Conservation (phyloP, 768 basidiomycete genomes). For the Butyriboletus loyo region DNA sequence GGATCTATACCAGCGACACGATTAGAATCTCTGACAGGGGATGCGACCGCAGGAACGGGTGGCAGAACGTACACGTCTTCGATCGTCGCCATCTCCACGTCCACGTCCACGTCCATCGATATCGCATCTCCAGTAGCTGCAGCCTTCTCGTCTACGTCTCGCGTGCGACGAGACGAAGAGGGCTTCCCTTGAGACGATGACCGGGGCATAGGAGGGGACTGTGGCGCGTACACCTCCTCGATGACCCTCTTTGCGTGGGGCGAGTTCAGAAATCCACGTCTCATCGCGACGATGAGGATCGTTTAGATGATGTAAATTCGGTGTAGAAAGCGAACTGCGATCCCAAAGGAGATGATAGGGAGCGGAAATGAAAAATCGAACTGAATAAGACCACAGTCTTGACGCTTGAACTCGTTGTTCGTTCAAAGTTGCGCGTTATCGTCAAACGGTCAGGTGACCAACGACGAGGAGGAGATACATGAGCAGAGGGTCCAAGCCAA, state of each 20-base stretch:
- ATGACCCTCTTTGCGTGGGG: constrained; percentile 7
- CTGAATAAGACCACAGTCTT: too few species aligned
- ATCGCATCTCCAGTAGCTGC: background rate
- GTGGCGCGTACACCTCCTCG: constrained; percentile 1
- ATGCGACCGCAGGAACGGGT: background rate
- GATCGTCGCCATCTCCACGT: background rate
- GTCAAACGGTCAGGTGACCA: background rate
- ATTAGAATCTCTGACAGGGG: background rate
- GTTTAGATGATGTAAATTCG: background rate
- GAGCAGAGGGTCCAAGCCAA: background rate
- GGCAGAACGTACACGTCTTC: background rate
- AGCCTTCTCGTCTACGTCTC: background rate
- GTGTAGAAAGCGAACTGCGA: background rate
- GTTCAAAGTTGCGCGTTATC: too few species aligned
- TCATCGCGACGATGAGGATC: constrained; percentile 11
- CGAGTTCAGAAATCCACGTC: constrained; percentile 21
- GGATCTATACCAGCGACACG: background rate
- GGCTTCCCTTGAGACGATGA: background rate
- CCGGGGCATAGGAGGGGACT: background rate
- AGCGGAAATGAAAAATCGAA: background rate
- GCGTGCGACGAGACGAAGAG: background rate
- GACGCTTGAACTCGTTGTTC: background rate
- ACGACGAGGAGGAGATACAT: background rate
- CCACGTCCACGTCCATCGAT: background rate
- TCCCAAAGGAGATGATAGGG: background rate